Base-by-base conservation (phyloP, 352 stramenopile species). In the Phytophthora aleatoria region DNA sequence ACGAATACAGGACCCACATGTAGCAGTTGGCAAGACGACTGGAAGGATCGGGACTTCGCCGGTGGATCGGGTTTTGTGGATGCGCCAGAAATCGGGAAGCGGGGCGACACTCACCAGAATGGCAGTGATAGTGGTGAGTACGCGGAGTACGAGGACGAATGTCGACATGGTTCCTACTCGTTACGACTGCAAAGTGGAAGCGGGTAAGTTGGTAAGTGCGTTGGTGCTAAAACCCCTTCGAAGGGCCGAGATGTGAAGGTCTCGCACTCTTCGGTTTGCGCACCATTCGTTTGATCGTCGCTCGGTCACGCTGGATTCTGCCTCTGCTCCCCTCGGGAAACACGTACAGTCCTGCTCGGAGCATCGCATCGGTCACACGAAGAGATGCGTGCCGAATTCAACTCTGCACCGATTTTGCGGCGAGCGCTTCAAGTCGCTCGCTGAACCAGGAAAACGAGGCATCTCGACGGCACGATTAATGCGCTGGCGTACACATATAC, bases 1-100 rank as follows among this genome's bases (percentile, higher is more conserved):
- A 74, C 16, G 57, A 57, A 50, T 78, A 78, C 35, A 81, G 33
- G 11, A 71, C 52, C 58, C 64, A 69, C 38, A 55, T 54, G 42
- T 57, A 64, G 42, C 58, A 64, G 47, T 68, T 70, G 39, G 55
- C 43, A 68, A 50, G 35, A 67, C 69, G 41, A 71, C 57, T 8
- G 69, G 64, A 5, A 74, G 60, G 51, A 77, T 59, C 2, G 64
- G 62, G 42, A 77, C 57, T 31, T 71, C 60, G 26, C 60, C 60
- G 0, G 48, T 66, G 2, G 47, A 48, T 41, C 44, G 57, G 53
- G 53, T 65, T 43, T 58, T 67, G 50, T 71, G 60, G 15, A 73
- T 64, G 3, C 60, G 50, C 52, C 56, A 68, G 35, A 66, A 64
- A 59, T 69, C 56, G 20, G 65, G 59, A 12, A 73, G 54, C 26